Percentiles rank a stretch among this genome's conserved stretches.
These are phyloP conservation scores for Mycena venus DNA, from an alignment of 768 basidiomycete species.

Conservation along the genomic window DNA sequence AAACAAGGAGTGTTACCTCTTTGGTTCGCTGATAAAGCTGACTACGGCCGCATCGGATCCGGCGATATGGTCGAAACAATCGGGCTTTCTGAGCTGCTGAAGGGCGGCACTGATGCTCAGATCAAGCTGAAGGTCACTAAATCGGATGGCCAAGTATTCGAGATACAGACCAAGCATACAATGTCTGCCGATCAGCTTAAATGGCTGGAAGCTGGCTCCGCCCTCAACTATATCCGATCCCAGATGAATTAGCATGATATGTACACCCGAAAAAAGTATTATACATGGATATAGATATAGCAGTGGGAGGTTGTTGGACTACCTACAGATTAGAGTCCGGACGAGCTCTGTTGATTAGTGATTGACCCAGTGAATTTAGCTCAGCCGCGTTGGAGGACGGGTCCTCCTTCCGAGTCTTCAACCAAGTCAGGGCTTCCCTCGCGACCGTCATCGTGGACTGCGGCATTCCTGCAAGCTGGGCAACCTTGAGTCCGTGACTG, in stretches of 20 bases:
- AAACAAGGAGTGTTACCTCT: slow-evolving; percentile 98
- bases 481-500: slow-evolving; percentile 93
- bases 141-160: slow-evolving; percentile 70
- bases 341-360: slow-evolving; percentile 26
- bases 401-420: slow-evolving; percentile 45
- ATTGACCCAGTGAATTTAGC: slow-evolving; percentile 48
- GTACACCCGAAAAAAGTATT: slow-evolving; percentile 29
- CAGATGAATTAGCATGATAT: slow-evolving; percentile 49
- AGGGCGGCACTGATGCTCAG: slow-evolving; percentile 56
- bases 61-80: slow-evolving; percentile 88
- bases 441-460: slow-evolving; percentile 71
- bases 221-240: slow-evolving; percentile 89
- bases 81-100: slow-evolving; percentile 82
- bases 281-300: slow-evolving; percentile 6
- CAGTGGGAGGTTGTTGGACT: background rate
- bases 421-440: slow-evolving; percentile 58
- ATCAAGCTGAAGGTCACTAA: slow-evolving; percentile 78
- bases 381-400: slow-evolving; percentile 37
- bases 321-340: background rate
- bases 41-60: slow-evolving; percentile 87
- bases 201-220: slow-evolving; percentile 92
- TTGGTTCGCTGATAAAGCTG: slow-evolving; percentile 90
- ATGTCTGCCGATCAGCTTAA: slow-evolving; percentile 92
- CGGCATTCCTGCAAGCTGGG: slow-evolving; percentile 89
- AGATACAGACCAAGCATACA: slow-evolving; percentile 86